Evolutionary conservation across 139 green algal genomes (phyloP).

Genomic region (Deuterostichococcus epilithicus): DNA sequence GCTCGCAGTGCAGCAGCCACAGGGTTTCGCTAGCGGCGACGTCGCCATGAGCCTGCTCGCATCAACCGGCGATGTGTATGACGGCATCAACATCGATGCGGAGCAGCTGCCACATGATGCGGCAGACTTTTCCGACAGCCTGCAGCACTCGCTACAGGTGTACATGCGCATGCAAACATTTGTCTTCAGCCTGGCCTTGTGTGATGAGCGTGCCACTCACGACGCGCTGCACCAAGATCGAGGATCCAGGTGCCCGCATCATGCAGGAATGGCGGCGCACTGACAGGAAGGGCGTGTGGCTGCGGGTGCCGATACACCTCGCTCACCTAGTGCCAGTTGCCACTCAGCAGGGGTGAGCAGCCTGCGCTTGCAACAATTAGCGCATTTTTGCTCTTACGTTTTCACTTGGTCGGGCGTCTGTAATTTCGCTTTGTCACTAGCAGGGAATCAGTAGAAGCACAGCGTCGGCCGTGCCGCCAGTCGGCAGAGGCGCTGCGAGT

Average conservation of each 20-base stretch:
- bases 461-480: too few relatives aligned
- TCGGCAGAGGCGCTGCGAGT: too few relatives aligned
- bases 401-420: too few relatives aligned
- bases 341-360: constrained; percentile 20
- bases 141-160: constrained; percentile 37
- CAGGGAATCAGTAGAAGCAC: too few relatives aligned
- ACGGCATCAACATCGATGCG: constrained; percentile 49
- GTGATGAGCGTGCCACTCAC: too few relatives aligned
- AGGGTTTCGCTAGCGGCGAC: background rate
- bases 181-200: too few relatives aligned
- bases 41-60: constrained; percentile 14
- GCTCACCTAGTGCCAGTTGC: constrained; percentile 27
- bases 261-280: constrained; percentile 38
- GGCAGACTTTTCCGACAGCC: constrained; percentile 27
- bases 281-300: constrained; percentile 63
- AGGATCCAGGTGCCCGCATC: background rate
- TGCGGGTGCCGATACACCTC: constrained; percentile 45
- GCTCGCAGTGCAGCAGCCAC: background rate
- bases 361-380: too few relatives aligned
- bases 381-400: too few relatives aligned
- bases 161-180: too few relatives aligned
- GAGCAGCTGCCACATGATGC: constrained; percentile 35
- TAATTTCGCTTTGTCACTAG: too few relatives aligned
- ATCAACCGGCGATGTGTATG: constrained; percentile 43
- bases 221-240: too few relatives aligned